Evolutionary conservation across 2,329 filamentous ascomycete genomes (phyloP).

Genomic region (Cladosporium sp.): DNA sequence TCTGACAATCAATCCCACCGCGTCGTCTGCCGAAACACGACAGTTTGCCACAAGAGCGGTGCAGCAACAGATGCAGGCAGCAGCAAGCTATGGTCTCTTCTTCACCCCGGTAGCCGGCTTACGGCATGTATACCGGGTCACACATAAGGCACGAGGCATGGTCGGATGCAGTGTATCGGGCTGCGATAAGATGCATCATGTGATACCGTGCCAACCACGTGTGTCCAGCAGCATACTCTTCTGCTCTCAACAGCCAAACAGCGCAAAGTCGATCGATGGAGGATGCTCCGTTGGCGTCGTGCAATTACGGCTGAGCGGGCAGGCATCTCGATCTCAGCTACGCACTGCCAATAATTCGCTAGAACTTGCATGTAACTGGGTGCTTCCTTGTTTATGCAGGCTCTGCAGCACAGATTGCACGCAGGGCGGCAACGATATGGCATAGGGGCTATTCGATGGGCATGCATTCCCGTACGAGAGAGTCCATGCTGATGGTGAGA

Average conservation of each 20-base stretch:
- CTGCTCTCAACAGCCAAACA: neutral
- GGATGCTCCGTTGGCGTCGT: neutral
- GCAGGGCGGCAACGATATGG: neutral
- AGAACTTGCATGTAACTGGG: neutral
- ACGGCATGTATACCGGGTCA: neutral
- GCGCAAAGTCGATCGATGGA: neutral
- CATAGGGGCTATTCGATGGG: neutral
- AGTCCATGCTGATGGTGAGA: neutral
- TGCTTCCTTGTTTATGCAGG: neutral
- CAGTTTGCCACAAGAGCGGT: neutral
- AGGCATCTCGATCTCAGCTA: neutral
- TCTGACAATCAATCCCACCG: neutral
- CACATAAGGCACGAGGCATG: neutral
- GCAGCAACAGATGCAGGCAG: neutral
- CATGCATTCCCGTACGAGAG: neutral
- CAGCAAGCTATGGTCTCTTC: neutral
- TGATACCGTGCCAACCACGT: neutral
- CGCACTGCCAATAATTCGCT: neutral
- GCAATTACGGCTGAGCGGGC: conserved; percentile 2
- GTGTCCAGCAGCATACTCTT: neutral
- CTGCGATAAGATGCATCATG: neutral
- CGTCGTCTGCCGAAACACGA: neutral
- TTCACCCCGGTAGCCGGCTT: neutral
- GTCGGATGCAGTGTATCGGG: neutral
- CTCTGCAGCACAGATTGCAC: neutral